phyloP scores from a whole-genome alignment of 1,284 basidiomycete species.

The Inonotus obliquus region DNA sequence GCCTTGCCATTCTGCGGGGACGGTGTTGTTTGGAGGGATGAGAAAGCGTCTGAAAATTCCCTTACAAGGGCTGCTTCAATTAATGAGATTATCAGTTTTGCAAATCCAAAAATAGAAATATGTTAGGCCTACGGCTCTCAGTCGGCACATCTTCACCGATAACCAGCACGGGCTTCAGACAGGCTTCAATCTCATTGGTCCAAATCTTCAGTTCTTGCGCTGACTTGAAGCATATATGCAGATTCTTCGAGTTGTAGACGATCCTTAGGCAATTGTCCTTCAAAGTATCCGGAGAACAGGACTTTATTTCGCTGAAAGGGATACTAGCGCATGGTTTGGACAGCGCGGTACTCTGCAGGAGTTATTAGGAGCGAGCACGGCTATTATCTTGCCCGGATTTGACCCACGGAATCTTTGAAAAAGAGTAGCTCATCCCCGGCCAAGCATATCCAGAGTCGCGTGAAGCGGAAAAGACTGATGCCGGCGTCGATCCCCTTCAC shows the following conservation, averaged over 20 bases:
- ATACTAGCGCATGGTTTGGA: constrained; percentile 4
- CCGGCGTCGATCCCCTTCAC: constrained; percentile 9
- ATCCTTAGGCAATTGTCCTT: background rate
- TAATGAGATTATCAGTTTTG: background rate
- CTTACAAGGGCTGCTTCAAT: background rate
- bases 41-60: background rate
- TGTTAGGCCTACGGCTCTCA: background rate
- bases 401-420: constrained; percentile 15
- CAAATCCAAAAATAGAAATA: no score
- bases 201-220: constrained; percentile 8
- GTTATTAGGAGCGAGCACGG: background rate
- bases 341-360: background rate
- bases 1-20: background rate
- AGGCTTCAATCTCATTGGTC: constrained; percentile 3
- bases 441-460: constrained; percentile 14
- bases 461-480: constrained; percentile 1
- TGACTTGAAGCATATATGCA: constrained; percentile 10
- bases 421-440: constrained; percentile 13
- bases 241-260: background rate
- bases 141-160: constrained; percentile 7
- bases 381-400: no score
- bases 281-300: background rate
- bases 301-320: background rate
- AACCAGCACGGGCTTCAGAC: constrained; percentile 8
- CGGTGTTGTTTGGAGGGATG: background rate